phyloP scores from a whole-genome alignment of 495 filamentous ascomycete genomes.

The Aspergillus homomorphus region DNA sequence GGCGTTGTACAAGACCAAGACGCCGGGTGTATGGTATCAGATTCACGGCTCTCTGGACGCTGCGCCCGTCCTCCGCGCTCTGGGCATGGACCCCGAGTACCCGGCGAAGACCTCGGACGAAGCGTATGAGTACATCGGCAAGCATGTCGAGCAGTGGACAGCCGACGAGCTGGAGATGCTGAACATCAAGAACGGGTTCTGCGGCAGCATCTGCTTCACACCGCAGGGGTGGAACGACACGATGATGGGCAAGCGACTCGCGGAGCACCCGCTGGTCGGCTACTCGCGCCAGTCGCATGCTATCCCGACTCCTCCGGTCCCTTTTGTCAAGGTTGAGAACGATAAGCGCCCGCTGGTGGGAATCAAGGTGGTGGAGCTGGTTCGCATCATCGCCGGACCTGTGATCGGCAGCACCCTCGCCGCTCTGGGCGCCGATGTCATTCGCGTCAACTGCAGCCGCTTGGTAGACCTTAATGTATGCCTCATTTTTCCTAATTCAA shows the following conservation, averaged over 20 bases:
- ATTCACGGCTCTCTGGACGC: slow-evolving; percentile 33
- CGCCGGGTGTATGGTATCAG: slow-evolving; percentile 30
- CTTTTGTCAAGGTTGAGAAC: neutral
- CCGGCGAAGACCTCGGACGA: slow-evolving; percentile 9
- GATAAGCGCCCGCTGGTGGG: slow-evolving; percentile 49
- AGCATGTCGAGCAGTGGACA: slow-evolving; percentile 26
- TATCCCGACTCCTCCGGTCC: slow-evolving; percentile 17
- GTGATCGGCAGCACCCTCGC: slow-evolving; percentile 52
- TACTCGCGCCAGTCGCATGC: slow-evolving; percentile 23
- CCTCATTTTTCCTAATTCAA: neutral
- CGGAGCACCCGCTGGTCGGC: slow-evolving; percentile 24
- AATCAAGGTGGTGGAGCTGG: slow-evolving; percentile 58
- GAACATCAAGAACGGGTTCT: slow-evolving; percentile 28
- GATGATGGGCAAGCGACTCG: slow-evolving; percentile 26
- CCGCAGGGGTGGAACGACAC: slow-evolving; percentile 34
- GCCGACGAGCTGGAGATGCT: slow-evolving; percentile 37
- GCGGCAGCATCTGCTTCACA: slow-evolving; percentile 34
- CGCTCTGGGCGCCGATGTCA: slow-evolving; percentile 59
- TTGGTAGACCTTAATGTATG: slow-evolving; percentile 45
- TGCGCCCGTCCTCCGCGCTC: slow-evolving; percentile 16
- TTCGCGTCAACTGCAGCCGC: slow-evolving; percentile 54
- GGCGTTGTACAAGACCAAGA: slow-evolving; percentile 29
- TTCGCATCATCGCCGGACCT: slow-evolving; percentile 60
- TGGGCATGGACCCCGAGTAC: slow-evolving; percentile 26
- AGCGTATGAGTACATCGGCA: slow-evolving; percentile 24